phyloP scores from a whole-genome alignment of 1,284 basidiomycete species.

The Cutaneotrichosporon sp. region DNA sequence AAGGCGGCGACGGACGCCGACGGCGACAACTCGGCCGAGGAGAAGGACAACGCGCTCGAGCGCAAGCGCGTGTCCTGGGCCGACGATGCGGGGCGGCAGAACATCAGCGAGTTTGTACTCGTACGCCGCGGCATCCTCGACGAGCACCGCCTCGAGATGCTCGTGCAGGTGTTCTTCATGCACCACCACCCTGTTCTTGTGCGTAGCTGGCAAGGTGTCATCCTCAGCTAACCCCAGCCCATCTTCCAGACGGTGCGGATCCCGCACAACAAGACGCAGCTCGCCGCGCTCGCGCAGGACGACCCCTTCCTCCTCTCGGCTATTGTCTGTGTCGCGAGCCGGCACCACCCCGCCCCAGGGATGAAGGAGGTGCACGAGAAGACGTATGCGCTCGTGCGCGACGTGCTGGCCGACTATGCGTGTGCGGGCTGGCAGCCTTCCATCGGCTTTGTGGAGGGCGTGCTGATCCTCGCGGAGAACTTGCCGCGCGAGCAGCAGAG shows the following conservation, averaged over 20 bases:
- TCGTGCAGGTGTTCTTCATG: constrained; percentile 49
- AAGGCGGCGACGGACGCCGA: constrained; percentile 48
- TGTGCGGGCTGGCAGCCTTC: constrained; percentile 48
- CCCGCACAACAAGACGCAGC: constrained; percentile 44
- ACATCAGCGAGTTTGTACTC: constrained; percentile 42
- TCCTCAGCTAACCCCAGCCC: constrained; percentile 32
- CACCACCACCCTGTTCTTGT: constrained; percentile 52
- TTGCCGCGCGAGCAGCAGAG: constrained; percentile 34
- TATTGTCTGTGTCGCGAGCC: constrained; percentile 51
- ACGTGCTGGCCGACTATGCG: constrained; percentile 47
- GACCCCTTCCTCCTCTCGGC: constrained; percentile 52
- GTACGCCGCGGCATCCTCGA: constrained; percentile 46
- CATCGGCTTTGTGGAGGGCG: constrained; percentile 55
- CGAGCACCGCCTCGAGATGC: constrained; percentile 35
- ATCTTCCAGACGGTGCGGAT: constrained; percentile 52
- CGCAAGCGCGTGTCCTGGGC: constrained; percentile 29
- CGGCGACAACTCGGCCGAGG: constrained; percentile 9
- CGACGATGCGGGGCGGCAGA: constrained; percentile 27
- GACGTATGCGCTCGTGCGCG: constrained; percentile 43
- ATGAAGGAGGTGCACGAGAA: constrained; percentile 42
- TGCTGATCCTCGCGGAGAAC: constrained; percentile 53
- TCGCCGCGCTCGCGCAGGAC: constrained; percentile 42
- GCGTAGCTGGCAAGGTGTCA: constrained; percentile 9
- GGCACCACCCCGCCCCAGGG: constrained; percentile 40
- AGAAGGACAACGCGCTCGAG: constrained; percentile 23